These are phyloP conservation scores for Lanzia echinophila DNA, from an alignment of 2,329 filamentous ascomycete species.

Conservation along the genomic window DNA sequence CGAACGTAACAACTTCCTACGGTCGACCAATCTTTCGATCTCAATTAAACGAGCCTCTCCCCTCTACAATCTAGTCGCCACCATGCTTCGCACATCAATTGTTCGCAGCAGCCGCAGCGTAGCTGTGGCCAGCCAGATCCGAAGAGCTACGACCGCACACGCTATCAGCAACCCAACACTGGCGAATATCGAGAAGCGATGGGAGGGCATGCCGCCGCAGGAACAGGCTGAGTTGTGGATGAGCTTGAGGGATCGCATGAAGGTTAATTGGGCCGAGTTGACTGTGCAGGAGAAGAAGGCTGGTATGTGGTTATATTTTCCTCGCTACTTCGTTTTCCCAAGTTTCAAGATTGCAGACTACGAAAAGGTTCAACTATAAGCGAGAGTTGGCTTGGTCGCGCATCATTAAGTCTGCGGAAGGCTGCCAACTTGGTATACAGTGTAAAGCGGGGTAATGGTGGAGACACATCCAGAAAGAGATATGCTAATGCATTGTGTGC, in stretches of 20 bases:
- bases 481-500: neutral
- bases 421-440: too few relatives aligned
- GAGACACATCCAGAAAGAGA: neutral
- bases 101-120: slow-evolving; percentile 5
- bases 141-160: slow-evolving; percentile 48
- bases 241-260: slow-evolving; percentile 96
- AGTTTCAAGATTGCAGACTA: neutral
- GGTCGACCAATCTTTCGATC: neutral
- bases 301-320: slow-evolving; percentile 53
- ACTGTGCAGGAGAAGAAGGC: slow-evolving; percentile 98
- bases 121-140: slow-evolving; percentile 10
- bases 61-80: neutral
- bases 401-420: too few relatives aligned
- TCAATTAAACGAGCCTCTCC: neutral
- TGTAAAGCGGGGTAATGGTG: neutral
- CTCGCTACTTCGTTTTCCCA: neutral
- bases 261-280: slow-evolving; percentile 92
- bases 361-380: too few relatives aligned
- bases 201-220: slow-evolving; percentile 95
- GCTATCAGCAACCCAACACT: slow-evolving; percentile 97
- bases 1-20: slow-evolving; percentile 1
- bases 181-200: slow-evolving; percentile 98
- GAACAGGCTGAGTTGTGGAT: slow-evolving; percentile 99
- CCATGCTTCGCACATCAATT: slow-evolving; percentile 18
- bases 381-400: too few relatives aligned